Percentiles rank a stretch among this genome's conserved stretches.
phyloP scores from a whole-genome alignment of 805 yeast species.

The Cyberlindnera saturnus region DNA sequence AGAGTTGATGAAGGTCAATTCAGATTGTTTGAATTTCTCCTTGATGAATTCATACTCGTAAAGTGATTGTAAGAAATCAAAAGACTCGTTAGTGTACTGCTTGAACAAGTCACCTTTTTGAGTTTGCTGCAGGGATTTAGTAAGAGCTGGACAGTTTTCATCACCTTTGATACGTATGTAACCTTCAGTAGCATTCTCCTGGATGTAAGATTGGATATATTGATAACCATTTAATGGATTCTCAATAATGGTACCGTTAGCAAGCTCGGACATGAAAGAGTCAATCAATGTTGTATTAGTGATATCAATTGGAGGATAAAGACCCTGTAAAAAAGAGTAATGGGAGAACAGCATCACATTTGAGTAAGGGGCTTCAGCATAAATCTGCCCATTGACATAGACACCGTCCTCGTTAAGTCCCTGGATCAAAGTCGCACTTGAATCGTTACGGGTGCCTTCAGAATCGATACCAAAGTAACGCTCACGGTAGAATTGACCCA shows the following conservation, averaged over 20 bases:
- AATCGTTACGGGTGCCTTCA: constrained; percentile 16
- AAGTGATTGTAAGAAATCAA: constrained; percentile 33
- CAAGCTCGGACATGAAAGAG: constrained; percentile 26
- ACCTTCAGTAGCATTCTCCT: constrained; percentile 29
- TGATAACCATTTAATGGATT: constrained; percentile 41
- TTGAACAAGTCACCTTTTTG: constrained; percentile 26
- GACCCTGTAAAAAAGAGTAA: constrained; percentile 39
- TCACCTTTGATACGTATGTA: constrained; percentile 39
- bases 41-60: constrained; percentile 21
- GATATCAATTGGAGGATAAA: constrained; percentile 36
- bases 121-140: constrained; percentile 28
- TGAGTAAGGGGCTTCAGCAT: constrained; percentile 29
- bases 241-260: constrained; percentile 34
- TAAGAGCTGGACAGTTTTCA: constrained; percentile 34
- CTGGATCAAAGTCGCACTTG: constrained; percentile 25
- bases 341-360: constrained; percentile 37
- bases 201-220: constrained; percentile 35
- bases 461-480: constrained; percentile 35
- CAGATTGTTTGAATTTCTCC: constrained; percentile 18
- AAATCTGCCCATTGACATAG: constrained; percentile 31
- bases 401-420: constrained; percentile 30
- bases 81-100: constrained; percentile 27
- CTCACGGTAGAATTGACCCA: constrained; percentile 35
- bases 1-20: constrained; percentile 34
- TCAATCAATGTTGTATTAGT: constrained; percentile 16